Percentiles rank a stretch among this genome's conserved stretches.
These are phyloP conservation scores for Pythium grandisporangium DNA, from an alignment of 352 stramenopile species.

Conservation along the genomic window DNA sequence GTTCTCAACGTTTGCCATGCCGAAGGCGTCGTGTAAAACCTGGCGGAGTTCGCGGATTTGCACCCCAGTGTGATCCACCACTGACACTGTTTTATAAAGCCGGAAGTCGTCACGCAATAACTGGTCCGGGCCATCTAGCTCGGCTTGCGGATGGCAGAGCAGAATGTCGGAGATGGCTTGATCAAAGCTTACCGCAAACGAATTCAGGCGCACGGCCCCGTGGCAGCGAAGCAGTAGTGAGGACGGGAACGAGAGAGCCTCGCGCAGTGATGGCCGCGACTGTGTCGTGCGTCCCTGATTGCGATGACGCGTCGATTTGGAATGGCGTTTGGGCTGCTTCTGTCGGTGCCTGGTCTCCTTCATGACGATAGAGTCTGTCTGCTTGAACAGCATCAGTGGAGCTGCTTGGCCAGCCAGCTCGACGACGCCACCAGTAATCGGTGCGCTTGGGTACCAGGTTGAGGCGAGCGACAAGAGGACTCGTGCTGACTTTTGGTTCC, in stretches of 20 bases:
- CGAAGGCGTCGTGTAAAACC: conserved; percentile 1
- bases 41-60: neutral
- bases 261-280: too few species aligned
- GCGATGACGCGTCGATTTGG: neutral
- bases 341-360: too few species aligned
- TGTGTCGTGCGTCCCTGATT: too few species aligned
- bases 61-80: neutral
- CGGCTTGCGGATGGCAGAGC: neutral
- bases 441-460: conserved; percentile 23
- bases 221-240: conserved; percentile 1
- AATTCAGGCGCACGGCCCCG: neutral
- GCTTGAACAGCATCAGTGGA: conserved; percentile 9
- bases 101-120: neutral
- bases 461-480: conserved; percentile 23
- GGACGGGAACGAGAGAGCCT: conserved; percentile 3
- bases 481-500: conserved; percentile 33
- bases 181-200: conserved; percentile 8
- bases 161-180: conserved; percentile 5
- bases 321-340: too few species aligned
- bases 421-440: conserved; percentile 29
- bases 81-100: conserved; percentile 2
- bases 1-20: too few species aligned
- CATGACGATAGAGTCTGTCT: too few species aligned
- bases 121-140: neutral
- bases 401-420: conserved; percentile 1